Evolutionary conservation across 106 monocot species (phyloP).

Genomic region (Dendrobium huoshanense): DNA sequence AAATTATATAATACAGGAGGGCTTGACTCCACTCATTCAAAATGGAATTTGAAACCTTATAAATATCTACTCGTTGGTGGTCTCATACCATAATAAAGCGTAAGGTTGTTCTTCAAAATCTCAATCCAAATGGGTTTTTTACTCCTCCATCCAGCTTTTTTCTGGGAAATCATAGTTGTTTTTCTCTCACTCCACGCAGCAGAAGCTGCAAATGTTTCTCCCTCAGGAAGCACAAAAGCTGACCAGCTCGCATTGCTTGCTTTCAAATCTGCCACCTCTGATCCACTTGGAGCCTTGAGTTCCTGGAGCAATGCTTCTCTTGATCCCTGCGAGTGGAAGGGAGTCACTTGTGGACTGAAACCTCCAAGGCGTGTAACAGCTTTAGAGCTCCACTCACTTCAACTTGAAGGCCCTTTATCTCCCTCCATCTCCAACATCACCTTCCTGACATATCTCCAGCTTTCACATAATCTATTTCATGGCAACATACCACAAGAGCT

Average conservation of each 20-base stretch:
- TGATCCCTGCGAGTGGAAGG: constrained; percentile 35
- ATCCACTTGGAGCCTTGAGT: neutral
- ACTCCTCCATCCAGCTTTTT: neutral
- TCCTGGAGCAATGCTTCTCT: constrained; percentile 32
- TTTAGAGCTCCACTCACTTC: constrained; percentile 18
- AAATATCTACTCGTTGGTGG: no score
- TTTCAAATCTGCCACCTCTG: constrained; percentile 1
- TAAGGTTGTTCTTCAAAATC: neutral
- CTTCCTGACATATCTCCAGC: constrained; percentile 20
- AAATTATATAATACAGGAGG: no score
- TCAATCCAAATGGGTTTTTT: neutral
- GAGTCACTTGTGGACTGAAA: constrained; percentile 28
- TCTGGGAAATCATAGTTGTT: neutral
- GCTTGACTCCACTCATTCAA: no score
- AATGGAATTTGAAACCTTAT: no score
- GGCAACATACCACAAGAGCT: constrained; percentile 37
- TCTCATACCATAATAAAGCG: no score
- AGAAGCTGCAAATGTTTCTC: neutral
- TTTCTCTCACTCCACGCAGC: neutral
- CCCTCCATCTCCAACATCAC: constrained; percentile 40
- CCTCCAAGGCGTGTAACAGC: constrained; percentile 9
- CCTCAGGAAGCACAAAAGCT: neutral
- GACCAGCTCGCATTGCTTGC: neutral
- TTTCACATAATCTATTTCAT: constrained; percentile 20
- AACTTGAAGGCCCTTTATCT: constrained; percentile 28